Percentiles rank a stretch among this genome's conserved stretches.
Evolutionary conservation across 371 early-diverging fungal species (phyloP).

Genomic region (Apophysomyces variabilis): DNA sequence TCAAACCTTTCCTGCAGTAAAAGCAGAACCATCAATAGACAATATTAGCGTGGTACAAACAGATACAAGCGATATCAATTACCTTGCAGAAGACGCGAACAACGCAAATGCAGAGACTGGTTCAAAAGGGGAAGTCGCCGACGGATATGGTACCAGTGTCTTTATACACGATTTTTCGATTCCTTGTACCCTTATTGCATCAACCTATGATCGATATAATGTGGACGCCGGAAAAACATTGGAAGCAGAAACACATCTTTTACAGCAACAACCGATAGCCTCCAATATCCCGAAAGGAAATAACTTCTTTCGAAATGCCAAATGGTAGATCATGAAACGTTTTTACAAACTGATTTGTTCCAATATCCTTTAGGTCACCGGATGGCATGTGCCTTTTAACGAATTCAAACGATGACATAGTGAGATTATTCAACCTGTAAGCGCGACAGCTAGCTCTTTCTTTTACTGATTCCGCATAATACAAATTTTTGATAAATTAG

Average conservation of each 20-base stretch:
- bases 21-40: not conserved
- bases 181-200: constrained; percentile 24
- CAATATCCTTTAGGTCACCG: constrained; percentile 55
- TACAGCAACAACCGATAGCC: constrained; percentile 24
- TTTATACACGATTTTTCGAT: constrained; percentile 23
- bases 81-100: not conserved
- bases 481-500: constrained; percentile 16
- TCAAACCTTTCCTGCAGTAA: not conserved
- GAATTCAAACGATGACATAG: constrained; percentile 63
- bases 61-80: not conserved
- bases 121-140: not conserved
- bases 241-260: constrained; percentile 17
- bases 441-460: not conserved
- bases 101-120: not conserved
- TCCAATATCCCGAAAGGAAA: constrained; percentile 23
- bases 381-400: constrained; percentile 68
- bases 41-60: not conserved
- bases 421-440: constrained; percentile 64
- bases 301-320: constrained; percentile 39
- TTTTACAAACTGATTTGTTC: not conserved
- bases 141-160: constrained; percentile 4
- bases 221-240: constrained; percentile 22
- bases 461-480: not conserved
- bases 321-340: constrained; percentile 33
- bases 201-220: constrained; percentile 35